phyloP scores from a whole-genome alignment of 768 basidiomycete species.

The Termitomyces sp. region DNA sequence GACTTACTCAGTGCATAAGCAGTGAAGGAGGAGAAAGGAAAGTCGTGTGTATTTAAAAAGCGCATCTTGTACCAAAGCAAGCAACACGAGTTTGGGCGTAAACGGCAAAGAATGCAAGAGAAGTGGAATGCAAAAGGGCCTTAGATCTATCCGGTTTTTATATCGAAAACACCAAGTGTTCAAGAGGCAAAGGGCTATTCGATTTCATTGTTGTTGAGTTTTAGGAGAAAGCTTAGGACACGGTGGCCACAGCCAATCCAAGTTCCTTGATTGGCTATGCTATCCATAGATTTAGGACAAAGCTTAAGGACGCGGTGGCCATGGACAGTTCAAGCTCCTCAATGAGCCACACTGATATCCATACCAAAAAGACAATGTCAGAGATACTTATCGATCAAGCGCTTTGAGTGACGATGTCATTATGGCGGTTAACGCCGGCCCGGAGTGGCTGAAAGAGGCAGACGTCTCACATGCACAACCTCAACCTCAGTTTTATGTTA shows the following conservation, averaged over 20 bases:
- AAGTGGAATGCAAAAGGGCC: not conserved
- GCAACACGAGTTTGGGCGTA: not conserved
- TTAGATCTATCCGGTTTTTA: not conserved
- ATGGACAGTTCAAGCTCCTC: no score
- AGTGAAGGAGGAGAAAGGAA: slow-evolving; percentile 9
- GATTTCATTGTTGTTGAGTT: not conserved
- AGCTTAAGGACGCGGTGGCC: no score
- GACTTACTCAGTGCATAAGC: slow-evolving; percentile 9
- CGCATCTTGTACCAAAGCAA: not conserved
- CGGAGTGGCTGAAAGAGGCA: no score
- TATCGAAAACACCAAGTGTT: not conserved
- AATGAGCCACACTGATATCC: no score
- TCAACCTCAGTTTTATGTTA: not conserved
- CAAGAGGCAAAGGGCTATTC: not conserved
- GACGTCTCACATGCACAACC: no score
- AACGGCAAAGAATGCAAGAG: not conserved
- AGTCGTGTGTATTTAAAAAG: slow-evolving; percentile 4
- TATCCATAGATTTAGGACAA: no score
- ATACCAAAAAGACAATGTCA: not conserved
- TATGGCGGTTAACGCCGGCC: not conserved
- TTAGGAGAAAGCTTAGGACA: not conserved
- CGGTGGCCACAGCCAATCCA: not conserved
- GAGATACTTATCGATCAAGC: no score
- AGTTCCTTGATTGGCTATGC: not conserved
- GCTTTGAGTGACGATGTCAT: not conserved